Evolutionary conservation across 2,329 filamentous ascomycete genomes (phyloP), one percentile per base, ranked within the genome.

Genomic region (Aspergillus proliferans): DNA sequence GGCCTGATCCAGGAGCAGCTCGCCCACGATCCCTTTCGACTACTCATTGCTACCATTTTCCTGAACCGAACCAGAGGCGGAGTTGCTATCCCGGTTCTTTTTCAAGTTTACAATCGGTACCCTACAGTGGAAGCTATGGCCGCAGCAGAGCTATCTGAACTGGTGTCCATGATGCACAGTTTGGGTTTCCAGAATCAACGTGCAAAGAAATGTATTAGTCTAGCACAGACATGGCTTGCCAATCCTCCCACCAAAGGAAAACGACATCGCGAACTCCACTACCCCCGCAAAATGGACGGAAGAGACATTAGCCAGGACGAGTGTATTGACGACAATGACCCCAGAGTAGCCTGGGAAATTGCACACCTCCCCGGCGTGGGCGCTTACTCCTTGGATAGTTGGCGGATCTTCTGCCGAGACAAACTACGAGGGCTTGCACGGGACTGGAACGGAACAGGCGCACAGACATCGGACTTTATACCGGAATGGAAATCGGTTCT

Each of bases 331-430:
- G 75, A 77, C 47, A 73, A 75, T 14, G 71, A 71, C 39, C 73
- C 76, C 9, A 69, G 73, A 0, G 76, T 80, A 4, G 79, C 80
- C 0, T 94, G 89, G 84, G 91, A 96, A 62, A 86, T 95, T 51
- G 89, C 86, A 0, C 88, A 95, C 66, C 73, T 96, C 49, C 90
- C 88, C 0, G 84, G 88, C 47, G 66, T 78, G 48, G 88, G 90
- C 14, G 77, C 82, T 1, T 96, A 96, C 66, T 87, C 88, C 0
- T 75, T 92, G 44, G 91, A 96, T 67, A 91, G 86, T 62, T 96
- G 89, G 87, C 82, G 91, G 3, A 95, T 96, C 54, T 96, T 96
- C 68, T 95, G 89, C 65, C 82, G 91, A 1, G 91, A 96, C 64
- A 75, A 78, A 28, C 67, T 95, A 21, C 79, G 90, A 6, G 85